Evolutionary conservation across 1,284 basidiomycete genomes (phyloP).

Genomic region (Cutaneotrichosporon sp.): DNA sequence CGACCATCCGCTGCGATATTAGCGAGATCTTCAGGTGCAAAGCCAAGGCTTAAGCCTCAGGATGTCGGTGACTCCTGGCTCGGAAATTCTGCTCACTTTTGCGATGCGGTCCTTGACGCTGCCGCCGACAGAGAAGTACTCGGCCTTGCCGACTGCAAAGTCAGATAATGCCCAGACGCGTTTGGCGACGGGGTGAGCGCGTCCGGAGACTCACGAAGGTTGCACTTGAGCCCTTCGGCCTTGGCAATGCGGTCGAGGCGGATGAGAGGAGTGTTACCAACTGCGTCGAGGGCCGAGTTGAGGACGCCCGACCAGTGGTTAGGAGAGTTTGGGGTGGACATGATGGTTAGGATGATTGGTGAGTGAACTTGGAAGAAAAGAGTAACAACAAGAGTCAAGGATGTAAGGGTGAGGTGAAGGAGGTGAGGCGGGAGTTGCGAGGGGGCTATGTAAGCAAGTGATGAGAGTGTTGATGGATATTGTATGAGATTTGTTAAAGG

Average conservation of each 20-base stretch:
- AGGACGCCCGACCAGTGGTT: conserved; percentile 59
- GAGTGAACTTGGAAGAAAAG: background rate
- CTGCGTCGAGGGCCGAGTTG: conserved; percentile 73
- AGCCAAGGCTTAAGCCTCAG: conserved; percentile 7
- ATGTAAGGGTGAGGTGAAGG: background rate
- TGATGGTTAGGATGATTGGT: background rate
- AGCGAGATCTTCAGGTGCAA: background rate
- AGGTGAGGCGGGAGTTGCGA: background rate
- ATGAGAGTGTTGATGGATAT: too few species aligned
- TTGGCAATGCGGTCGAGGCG: conserved; percentile 76
- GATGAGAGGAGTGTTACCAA: conserved; percentile 89
- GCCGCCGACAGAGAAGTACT: conserved; percentile 87
- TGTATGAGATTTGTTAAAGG: background rate
- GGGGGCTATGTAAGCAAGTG: too few species aligned
- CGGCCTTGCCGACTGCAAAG: conserved; percentile 75
- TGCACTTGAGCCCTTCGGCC: conserved; percentile 78
- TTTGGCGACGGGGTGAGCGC: background rate
- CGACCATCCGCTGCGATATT: conserved; percentile 72
- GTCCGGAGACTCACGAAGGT: conserved; percentile 67
- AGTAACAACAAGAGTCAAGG: background rate
- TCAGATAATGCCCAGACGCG: background rate
- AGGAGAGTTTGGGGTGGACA: conserved; percentile 11
- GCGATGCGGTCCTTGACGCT: conserved; percentile 95
- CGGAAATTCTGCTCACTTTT: conserved; percentile 56
- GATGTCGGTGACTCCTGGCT: background rate